These are phyloP conservation scores for Monilinia fructigena DNA, from an alignment of 2,329 filamentous ascomycete genomes.

Conservation along the genomic window DNA sequence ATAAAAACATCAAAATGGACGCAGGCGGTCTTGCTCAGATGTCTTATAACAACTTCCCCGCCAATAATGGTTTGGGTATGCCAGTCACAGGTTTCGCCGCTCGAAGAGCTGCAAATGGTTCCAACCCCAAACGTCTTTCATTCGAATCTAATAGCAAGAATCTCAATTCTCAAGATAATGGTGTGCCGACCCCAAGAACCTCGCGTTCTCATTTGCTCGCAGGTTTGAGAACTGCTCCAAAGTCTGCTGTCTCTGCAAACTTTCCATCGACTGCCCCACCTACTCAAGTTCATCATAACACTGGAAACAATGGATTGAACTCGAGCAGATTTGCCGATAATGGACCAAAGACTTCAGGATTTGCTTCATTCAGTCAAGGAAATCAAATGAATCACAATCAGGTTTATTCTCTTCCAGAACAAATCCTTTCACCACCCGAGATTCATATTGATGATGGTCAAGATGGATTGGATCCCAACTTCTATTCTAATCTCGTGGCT, in stretches of 20 bases:
- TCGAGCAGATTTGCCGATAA: slow-evolving; percentile 40
- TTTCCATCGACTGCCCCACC: slow-evolving; percentile 66
- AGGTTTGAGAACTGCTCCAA: slow-evolving; percentile 88
- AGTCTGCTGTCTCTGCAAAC: slow-evolving; percentile 71
- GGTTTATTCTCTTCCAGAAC: slow-evolving; percentile 73
- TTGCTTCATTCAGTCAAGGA: slow-evolving; percentile 36
- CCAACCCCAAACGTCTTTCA: slow-evolving; percentile 86
- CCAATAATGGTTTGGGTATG: slow-evolving; percentile 70
- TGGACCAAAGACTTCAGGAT: slow-evolving; percentile 40
- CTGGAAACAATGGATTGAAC: slow-evolving; percentile 28
- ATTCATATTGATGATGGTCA: slow-evolving; percentile 70
- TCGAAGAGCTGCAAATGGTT: slow-evolving; percentile 66
- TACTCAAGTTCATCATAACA: slow-evolving; percentile 48
- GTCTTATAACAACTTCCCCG: slow-evolving; percentile 80
- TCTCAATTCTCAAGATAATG: slow-evolving; percentile 64
- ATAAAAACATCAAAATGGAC: slow-evolving; percentile 61
- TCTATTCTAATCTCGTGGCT: slow-evolving; percentile 85
- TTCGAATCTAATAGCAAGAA: slow-evolving; percentile 67
- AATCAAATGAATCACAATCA: slow-evolving; percentile 51
- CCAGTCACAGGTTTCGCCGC: slow-evolving; percentile 81
- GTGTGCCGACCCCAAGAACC: slow-evolving; percentile 80
- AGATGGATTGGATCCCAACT: slow-evolving; percentile 76
- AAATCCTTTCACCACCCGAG: slow-evolving; percentile 80
- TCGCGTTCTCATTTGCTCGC: slow-evolving; percentile 93
- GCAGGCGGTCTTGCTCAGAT: slow-evolving; percentile 99